Conservation (phyloP, 148 eudicot genomes). For the Rhododendron vialii region DNA sequence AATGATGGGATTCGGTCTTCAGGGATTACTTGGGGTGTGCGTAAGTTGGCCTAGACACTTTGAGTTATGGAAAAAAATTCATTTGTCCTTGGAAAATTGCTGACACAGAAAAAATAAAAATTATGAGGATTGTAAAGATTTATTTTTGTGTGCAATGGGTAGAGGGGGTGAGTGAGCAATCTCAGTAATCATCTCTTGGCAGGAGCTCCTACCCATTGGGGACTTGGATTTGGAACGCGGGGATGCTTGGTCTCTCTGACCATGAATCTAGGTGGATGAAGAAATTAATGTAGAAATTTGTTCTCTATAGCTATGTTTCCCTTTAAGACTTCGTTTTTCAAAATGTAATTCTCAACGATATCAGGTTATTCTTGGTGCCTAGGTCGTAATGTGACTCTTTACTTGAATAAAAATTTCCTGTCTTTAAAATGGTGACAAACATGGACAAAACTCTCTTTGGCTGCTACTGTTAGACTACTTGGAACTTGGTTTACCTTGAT, state of each 20-base stretch:
- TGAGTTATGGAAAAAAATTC: too few species aligned
- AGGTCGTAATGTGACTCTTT: neutral
- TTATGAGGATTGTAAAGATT: neutral
- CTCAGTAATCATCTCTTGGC: neutral
- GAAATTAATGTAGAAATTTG: neutral
- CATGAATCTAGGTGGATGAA: neutral
- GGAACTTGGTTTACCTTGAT: neutral
- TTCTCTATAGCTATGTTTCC: neutral
- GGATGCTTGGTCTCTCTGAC: neutral
- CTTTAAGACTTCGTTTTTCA: neutral
- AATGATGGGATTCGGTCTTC: too few species aligned
- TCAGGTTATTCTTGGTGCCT: neutral
- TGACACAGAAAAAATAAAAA: neutral
- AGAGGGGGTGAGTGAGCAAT: neutral
- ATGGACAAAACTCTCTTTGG: neutral
- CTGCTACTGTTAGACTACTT: neutral
- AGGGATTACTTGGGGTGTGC: neutral
- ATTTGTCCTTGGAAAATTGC: neutral
- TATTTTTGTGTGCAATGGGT: neutral
- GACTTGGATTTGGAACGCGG: neutral
- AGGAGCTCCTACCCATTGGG: neutral
- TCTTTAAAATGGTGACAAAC: neutral
- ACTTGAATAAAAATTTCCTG: neutral
- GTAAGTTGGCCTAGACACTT: too few species aligned
- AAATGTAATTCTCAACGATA: neutral